Evolutionary conservation across 2,329 filamentous ascomycete genomes (phyloP), one percentile per base, ranked within the genome.

Genomic region (Dactylellina haptotyla): DNA sequence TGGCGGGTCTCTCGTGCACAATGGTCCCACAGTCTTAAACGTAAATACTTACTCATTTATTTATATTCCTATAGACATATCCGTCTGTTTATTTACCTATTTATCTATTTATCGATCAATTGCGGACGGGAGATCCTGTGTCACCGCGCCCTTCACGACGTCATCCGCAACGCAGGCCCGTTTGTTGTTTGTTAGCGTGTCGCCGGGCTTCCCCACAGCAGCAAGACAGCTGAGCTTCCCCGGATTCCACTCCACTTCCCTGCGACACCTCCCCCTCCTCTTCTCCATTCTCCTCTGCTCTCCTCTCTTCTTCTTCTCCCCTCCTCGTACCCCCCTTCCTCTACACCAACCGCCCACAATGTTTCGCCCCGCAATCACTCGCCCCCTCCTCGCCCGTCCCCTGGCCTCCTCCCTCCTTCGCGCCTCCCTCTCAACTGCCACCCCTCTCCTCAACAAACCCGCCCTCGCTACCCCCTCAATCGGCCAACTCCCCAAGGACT

Each of bases 401-500:
- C 34, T 70, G 54, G 56, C 57, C 43, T 58, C 59, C 46, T 54
- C 53, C 37, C 57, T 48, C 57, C 51, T 66, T 30, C 46, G 67
- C 51, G 61, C 61, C 23, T 46, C 67, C 37, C 69, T 76, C 63
- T 75, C 76, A 16, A 76, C 75, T 48, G 66, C 76, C 34, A 28
- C 74, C 46, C 46, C 63, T 23, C 71, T 75, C 32, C 45, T 72
- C 54, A 76, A 71, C 76, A 78, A 79, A 79, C 80, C 81, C 75
- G 84, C 84, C n/a, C n/a, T n/a, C n/a, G n/a, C n/a, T 69, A 83
- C 88, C 18, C 95, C 95, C n/a, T 88, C 90, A 37, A 87, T 99
- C 77, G 90, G 91, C 80, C 93, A 99, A 82, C 88, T 99, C 84
- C 90, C 85, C 48, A 87, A 89, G 53, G 84, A 90, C 75, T 87